Conservation (phyloP, 2,329 filamentous ascomycete species). For the Coniochaeta sp. region DNA sequence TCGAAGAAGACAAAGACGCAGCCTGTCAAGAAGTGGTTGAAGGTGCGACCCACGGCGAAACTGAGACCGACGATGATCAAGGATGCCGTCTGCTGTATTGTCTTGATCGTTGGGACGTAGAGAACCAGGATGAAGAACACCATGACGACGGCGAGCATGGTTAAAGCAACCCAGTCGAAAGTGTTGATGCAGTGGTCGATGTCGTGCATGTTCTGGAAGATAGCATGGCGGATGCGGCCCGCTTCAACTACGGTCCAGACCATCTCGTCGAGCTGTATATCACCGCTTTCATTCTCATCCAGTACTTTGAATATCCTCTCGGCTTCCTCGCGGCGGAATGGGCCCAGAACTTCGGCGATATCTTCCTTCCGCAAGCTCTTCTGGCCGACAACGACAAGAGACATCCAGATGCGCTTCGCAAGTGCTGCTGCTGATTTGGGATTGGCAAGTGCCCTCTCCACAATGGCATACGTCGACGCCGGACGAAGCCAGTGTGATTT, state of each 20-base stretch:
- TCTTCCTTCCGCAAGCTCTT: constrained; percentile 13
- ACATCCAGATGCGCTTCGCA: constrained; percentile 20
- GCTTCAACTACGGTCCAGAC: constrained; percentile 17
- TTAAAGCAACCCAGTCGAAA: constrained; percentile 19
- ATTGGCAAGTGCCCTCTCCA: constrained; percentile 18
- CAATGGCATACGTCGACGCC: constrained; percentile 14
- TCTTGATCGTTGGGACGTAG: constrained; percentile 18
- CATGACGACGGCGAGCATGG: constrained; percentile 15
- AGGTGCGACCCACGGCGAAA: constrained; percentile 66
- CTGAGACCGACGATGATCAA: constrained; percentile 42
- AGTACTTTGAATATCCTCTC: constrained; percentile 12
- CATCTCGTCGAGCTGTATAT: constrained; percentile 21
- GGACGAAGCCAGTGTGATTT: constrained; percentile 18
- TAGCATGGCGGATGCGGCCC: constrained; percentile 15
- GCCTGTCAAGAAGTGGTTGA: constrained; percentile 63
- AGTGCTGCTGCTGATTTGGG: constrained; percentile 17
- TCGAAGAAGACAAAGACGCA: constrained; percentile 67
- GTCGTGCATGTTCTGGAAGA: constrained; percentile 18
- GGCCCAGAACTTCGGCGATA: constrained; percentile 18
- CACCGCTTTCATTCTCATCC: constrained; percentile 16
- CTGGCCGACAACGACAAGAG: constrained; percentile 15
- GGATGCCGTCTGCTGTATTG: constrained; percentile 17
- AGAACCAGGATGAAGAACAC: constrained; percentile 18
- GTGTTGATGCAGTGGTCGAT: constrained; percentile 22
- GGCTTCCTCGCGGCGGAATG: constrained; percentile 15